Evolutionary conservation across 306 rosid genomes (phyloP).

Genomic region (Fragaria ananassa): DNA sequence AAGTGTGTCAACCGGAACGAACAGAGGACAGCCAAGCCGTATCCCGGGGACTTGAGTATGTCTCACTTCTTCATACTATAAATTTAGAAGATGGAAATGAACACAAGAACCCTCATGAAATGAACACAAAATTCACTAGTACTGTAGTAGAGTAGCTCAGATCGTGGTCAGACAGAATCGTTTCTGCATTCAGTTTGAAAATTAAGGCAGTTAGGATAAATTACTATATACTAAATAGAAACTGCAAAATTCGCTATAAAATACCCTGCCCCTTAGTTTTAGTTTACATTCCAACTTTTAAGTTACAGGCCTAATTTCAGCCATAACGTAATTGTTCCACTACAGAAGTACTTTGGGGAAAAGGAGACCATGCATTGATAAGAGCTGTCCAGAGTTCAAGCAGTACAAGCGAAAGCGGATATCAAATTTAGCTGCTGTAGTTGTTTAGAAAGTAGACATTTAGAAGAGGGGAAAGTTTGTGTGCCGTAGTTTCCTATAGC

Average conservation of each 20-base stretch:
- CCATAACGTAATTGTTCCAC: constrained; percentile 12
- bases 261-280: neutral
- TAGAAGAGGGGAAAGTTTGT: neutral
- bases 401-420: constrained; percentile 46
- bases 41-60: constrained; percentile 46
- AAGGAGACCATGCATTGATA: constrained; percentile 20
- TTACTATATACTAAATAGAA: neutral
- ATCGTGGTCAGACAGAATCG: neutral
- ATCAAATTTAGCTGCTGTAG: neutral
- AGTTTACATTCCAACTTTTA: neutral
- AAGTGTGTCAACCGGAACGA: constrained; percentile 43
- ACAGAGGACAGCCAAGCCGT: constrained; percentile 28
- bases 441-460: neutral
- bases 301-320: neutral
- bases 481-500: neutral
- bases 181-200: neutral
- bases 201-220: neutral
- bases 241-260: neutral
- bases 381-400: constrained; percentile 31
- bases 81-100: constrained; percentile 15
- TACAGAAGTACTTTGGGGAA: constrained; percentile 31
- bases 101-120: neutral
- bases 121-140: neutral
- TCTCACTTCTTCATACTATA: constrained; percentile 25
- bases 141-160: neutral